Conservation (phyloP, 352 stramenopile species). For the Pythium oligandrum region DNA sequence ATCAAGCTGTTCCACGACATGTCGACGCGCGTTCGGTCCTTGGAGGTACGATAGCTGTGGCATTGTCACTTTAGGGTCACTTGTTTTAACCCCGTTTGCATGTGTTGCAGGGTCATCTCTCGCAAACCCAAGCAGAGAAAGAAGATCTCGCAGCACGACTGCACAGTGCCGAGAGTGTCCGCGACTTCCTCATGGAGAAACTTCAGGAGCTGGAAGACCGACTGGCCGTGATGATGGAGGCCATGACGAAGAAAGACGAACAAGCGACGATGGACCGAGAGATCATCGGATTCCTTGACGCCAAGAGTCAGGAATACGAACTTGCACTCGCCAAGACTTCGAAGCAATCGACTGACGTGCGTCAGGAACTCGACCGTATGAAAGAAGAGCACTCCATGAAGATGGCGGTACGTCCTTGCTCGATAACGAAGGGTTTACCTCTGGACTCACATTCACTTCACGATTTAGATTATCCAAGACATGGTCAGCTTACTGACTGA, state of each 20-base stretch:
- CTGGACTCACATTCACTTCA: not conserved
- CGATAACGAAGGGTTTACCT: no score
- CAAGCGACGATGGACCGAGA: slow-evolving; percentile 66
- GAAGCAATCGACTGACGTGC: slow-evolving; percentile 49
- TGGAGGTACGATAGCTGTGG: slow-evolving; percentile 37
- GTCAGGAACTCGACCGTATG: slow-evolving; percentile 35
- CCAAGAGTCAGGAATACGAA: slow-evolving; percentile 76
- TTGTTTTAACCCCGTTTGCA: not conserved
- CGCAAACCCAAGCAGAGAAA: slow-evolving; percentile 69
- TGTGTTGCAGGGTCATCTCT: slow-evolving; percentile 35
- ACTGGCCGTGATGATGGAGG: slow-evolving; percentile 48
- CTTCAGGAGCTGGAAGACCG: slow-evolving; percentile 73
- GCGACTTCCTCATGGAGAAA: slow-evolving; percentile 84
- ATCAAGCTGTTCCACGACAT: slow-evolving; percentile 86
- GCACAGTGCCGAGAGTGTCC: slow-evolving; percentile 72
- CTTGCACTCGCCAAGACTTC: slow-evolving; percentile 42
- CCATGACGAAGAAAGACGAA: slow-evolving; percentile 53
- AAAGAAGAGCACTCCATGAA: slow-evolving; percentile 56
- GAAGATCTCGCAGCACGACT: slow-evolving; percentile 67
- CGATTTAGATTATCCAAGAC: slow-evolving; percentile 65
- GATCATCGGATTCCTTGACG: slow-evolving; percentile 81
- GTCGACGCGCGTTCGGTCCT: slow-evolving; percentile 62
- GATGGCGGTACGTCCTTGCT: slow-evolving; percentile 32
- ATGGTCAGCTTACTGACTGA: slow-evolving; percentile 71
- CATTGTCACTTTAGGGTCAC: no score